Conservation (phyloP, 139 green algal genomes). For the Volvox africanus region DNA sequence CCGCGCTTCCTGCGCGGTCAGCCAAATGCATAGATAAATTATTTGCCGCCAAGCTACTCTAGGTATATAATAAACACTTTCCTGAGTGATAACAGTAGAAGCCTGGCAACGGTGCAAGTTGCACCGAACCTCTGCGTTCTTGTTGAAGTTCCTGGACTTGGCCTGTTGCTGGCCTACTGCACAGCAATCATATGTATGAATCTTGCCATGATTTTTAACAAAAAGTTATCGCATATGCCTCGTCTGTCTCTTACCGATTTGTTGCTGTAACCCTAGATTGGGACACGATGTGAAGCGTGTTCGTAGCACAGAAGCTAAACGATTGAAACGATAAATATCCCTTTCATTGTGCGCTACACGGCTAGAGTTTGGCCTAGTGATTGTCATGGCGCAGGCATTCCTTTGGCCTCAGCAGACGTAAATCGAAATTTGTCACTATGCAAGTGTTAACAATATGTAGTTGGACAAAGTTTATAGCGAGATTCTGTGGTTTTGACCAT, state of each 20-base stretch:
- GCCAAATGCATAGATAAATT: background rate
- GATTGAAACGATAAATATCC: background rate
- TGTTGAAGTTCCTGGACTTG: constrained; percentile 1
- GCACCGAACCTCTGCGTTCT: background rate
- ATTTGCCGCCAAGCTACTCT: background rate
- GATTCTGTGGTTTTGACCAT: too few relatives aligned
- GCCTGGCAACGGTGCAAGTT: background rate
- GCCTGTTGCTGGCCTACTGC: constrained; percentile 1
- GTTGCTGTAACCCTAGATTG: background rate
- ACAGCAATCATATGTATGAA: background rate
- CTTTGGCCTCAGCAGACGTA: background rate
- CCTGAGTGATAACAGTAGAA: background rate
- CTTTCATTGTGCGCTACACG: background rate
- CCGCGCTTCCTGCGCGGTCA: background rate
- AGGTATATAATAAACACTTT: background rate
- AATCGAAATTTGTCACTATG: background rate
- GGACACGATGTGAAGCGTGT: background rate
- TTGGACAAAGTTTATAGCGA: too few relatives aligned
- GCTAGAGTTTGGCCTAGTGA: background rate
- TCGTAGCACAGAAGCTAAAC: background rate
- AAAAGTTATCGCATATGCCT: too few relatives aligned
- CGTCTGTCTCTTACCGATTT: background rate
- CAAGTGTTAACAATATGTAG: background rate
- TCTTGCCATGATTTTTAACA: background rate
- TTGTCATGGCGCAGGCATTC: constrained; percentile 24